A percentile compares a stretch with the other conserved stretches of the same genome.
Conservation (phyloP, 2,329 filamentous ascomycete species). For the Fusarium liriodendri region DNA sequence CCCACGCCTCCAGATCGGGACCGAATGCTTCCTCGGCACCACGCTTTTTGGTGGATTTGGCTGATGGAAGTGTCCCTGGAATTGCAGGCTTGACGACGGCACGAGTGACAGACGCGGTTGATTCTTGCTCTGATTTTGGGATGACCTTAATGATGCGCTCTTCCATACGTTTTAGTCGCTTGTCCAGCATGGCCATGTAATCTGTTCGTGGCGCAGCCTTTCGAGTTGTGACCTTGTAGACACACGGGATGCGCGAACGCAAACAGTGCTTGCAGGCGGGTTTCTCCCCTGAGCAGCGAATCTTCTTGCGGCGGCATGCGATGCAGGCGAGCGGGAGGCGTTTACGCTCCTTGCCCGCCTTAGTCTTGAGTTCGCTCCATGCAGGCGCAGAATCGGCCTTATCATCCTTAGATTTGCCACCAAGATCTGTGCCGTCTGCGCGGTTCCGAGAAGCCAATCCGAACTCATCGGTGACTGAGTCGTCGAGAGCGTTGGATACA, state of each 20-base stretch:
- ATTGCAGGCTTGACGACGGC: conserved; percentile 86
- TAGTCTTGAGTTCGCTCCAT: conserved; percentile 88
- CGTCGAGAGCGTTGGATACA: conserved; percentile 61
- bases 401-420: conserved; percentile 65
- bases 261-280: conserved; percentile 97
- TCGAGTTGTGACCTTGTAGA: conserved; percentile 95
- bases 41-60: conserved; percentile 77
- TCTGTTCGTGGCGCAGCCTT: conserved; percentile 96
- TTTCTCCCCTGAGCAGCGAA: conserved; percentile 96
- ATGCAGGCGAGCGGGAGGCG: conserved; percentile 93
- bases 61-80: conserved; percentile 62
- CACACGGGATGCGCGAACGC: conserved; percentile 91
- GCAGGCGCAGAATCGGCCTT: conserved; percentile 70
- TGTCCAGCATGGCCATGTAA: conserved; percentile 99
- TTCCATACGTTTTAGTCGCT: conserved; percentile 95
- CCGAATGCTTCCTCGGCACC: conserved; percentile 89
- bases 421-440: conserved; percentile 65
- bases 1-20: conserved; percentile 84
- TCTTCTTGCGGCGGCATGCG: conserved; percentile 96
- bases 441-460: conserved; percentile 60
- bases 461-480: conserved; percentile 69
- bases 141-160: conserved; percentile 96
- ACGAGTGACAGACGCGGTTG: conserved; percentile 74
- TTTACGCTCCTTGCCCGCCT: conserved; percentile 96
- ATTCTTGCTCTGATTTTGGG: conserved; percentile 83